phyloP scores from a whole-genome alignment of 805 yeast genomes.

The Wickerhamomyces hampshirensis region DNA sequence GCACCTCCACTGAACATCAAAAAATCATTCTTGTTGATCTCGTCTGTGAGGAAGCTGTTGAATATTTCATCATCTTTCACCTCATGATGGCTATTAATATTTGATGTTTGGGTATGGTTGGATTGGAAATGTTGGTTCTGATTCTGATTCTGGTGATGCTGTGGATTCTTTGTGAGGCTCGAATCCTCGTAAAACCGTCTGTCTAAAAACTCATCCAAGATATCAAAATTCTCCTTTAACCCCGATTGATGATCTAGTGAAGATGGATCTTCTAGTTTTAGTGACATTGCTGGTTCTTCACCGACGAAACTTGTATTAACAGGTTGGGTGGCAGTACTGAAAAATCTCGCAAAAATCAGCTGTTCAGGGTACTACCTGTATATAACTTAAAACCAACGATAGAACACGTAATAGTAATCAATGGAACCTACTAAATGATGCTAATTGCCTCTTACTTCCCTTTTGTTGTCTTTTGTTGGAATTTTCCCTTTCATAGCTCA shows the following conservation, averaged over 20 bases:
- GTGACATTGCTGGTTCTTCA: constrained; percentile 14
- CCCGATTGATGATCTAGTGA: constrained; percentile 4
- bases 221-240: constrained; percentile 28
- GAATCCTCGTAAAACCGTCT: constrained; percentile 22
- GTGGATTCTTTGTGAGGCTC: constrained; percentile 9
- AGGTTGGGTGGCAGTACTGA: too few species aligned
- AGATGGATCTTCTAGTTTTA: constrained; percentile 19
- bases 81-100: too few species aligned
- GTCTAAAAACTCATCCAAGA: constrained; percentile 43
- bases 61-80: constrained; percentile 22
- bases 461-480: too few species aligned
- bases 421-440: too few species aligned
- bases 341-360: too few species aligned
- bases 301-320: too few species aligned
- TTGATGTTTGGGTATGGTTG: neutral
- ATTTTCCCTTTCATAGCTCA: too few species aligned
- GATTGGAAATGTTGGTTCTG: constrained; percentile 2
- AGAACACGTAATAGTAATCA: too few species aligned
- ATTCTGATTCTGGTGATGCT: neutral
- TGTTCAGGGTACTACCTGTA: too few species aligned
- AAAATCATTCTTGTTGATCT: constrained; percentile 21
- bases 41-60: constrained; percentile 21
- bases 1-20: constrained; percentile 10
- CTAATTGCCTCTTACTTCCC: too few species aligned
- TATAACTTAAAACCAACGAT: too few species aligned